Conservation (phyloP, 129 eudicot genomes). For the Lactuca saligna region DNA sequence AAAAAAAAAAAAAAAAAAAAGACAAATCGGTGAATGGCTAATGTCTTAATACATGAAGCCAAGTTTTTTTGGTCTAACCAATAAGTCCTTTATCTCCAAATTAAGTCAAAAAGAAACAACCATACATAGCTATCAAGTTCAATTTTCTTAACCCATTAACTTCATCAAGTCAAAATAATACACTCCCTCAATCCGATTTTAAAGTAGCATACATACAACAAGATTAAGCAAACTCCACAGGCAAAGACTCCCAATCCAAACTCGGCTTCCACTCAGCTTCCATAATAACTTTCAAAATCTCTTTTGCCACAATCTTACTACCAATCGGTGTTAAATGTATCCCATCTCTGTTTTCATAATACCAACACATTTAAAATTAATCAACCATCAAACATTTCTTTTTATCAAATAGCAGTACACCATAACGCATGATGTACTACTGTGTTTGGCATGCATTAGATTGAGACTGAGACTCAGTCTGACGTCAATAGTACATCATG, state of each 20-base stretch:
- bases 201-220: too few relatives aligned
- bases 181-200: too few relatives aligned
- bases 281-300: constrained; percentile 47
- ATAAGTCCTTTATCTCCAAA: neutral
- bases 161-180: too few relatives aligned
- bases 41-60: neutral
- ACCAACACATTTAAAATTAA: neutral
- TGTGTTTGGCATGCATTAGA: neutral
- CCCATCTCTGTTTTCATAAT: constrained; percentile 50
- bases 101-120: neutral
- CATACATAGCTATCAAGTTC: neutral
- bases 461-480: too few relatives aligned
- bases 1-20: too few relatives aligned
- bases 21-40: neutral
- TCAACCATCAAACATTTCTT: neutral
- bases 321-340: constrained; percentile 63
- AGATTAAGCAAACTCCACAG: constrained; percentile 42
- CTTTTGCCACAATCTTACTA: constrained; percentile 57
- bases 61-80: too few relatives aligned
- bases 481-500: neutral
- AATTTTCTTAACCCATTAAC: neutral
- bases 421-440: too few relatives aligned
- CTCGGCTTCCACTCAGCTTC: constrained; percentile 68
- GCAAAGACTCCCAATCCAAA: constrained; percentile 54
- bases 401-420: too few relatives aligned